phyloP scores from a whole-genome alignment of 805 yeast species.

The Yamadazyma ubonensis region DNA sequence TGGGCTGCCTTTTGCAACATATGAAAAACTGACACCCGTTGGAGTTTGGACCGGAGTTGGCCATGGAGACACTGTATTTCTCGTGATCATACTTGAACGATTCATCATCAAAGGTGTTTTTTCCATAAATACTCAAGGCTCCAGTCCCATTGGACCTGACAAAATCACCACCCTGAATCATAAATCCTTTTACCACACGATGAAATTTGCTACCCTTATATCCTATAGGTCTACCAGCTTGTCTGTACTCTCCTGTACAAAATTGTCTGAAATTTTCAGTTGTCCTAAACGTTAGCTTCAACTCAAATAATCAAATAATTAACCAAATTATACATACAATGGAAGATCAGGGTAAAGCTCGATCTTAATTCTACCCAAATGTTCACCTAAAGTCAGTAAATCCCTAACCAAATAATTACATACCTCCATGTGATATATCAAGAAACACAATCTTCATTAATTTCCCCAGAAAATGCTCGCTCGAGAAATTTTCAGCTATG shows the following conservation, averaged over 20 bases:
- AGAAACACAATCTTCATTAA: conserved; percentile 32
- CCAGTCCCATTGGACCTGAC: conserved; percentile 69
- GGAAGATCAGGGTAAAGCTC: conserved; percentile 34
- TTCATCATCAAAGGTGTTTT: conserved; percentile 45
- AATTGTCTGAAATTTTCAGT: conserved; percentile 52
- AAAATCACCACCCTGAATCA: conserved; percentile 43
- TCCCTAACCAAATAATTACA: conserved; percentile 10
- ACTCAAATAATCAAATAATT: too few species aligned
- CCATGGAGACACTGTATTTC: conserved; percentile 82
- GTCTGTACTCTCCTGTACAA: conserved; percentile 39
- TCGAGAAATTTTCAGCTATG: conserved; percentile 3
- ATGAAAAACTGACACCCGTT: conserved; percentile 50
- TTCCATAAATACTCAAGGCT: conserved; percentile 68
- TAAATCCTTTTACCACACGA: conserved; percentile 33
- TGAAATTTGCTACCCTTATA: conserved; percentile 65
- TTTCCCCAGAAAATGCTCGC: conserved; percentile 8
- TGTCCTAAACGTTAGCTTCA: conserved; percentile 27
- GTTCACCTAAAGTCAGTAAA: conserved; percentile 6
- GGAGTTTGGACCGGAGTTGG: conserved; percentile 55
- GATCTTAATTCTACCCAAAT: conserved; percentile 41
- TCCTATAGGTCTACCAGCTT: conserved; percentile 49
- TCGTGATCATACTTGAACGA: conserved; percentile 69
- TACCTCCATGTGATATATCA: conserved; percentile 34
- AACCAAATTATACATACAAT: conserved; percentile 11
- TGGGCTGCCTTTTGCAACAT: conserved; percentile 48